Base-by-base conservation (phyloP, 345 rosid species). In the Salix viminalis region DNA sequence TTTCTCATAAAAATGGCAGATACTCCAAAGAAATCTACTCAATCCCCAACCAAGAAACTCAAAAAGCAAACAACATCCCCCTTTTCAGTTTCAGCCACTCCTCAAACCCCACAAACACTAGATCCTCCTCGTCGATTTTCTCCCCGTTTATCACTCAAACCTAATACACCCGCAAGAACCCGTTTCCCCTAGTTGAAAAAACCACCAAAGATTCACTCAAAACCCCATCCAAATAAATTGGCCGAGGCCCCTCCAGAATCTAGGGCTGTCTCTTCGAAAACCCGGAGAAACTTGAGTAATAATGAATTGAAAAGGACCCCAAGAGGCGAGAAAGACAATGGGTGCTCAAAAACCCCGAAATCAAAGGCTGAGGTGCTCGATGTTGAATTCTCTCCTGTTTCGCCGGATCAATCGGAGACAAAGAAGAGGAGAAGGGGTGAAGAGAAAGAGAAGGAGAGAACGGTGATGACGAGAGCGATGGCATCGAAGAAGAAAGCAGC, bases 41-140 rank as follows among this genome's bases (percentile, higher is more conserved):
- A 74, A 12, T 78, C 89, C 42, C 83, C 88, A 2, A 52, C 74
- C 52, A 84, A 82, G 76, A 76, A 65, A 23, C 56, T 74, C 64
- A 79, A 64, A 28, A 74, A 80, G 2, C 41, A 66, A 66, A 18
- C 69, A 41, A 19, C 79, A 44, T 79, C 84, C 30, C 60, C 84
- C 56, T 76, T 87, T 26, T 70, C 85, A 34, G 19, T 79, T 14
- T 73, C 73, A 4, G 70, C 78, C 67, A 76, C 89, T 72, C 91
- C 95, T 2, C 79, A 82, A 75, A 89, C 94, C 36, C 91, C 95
- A 12, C 79, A 56, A 34, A 39, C 88, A 0, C 73, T 60, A 0
- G 81, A 83, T 21, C 87, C 77, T 73, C 81, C 86, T 64, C 91
- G 96, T 75, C 82, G 94, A 84, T 91, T 95, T 16, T 75, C 86